Conservation (phyloP, 805 yeast genomes). For the Hanseniaspora nectarophila region DNA sequence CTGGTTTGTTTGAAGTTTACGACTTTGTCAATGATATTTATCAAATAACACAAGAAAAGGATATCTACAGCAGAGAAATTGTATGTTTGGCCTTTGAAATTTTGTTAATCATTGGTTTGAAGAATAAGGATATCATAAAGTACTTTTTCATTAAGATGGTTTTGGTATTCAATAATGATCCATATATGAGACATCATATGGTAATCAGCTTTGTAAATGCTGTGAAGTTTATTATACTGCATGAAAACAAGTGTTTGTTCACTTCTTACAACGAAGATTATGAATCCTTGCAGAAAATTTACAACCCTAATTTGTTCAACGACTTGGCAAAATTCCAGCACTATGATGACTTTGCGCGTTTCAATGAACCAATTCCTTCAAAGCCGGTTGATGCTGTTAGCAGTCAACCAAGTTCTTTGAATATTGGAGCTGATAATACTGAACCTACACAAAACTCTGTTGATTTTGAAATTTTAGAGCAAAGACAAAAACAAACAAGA, state of each 20-base stretch:
- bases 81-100: conserved; percentile 61
- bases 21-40: conserved; percentile 10
- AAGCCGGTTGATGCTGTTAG: conserved; percentile 1
- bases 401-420: not conserved
- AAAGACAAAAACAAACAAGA: conserved; percentile 18
- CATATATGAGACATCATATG: conserved; percentile 40
- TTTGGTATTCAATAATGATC: conserved; percentile 44
- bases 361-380: not conserved
- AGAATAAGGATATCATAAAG: conserved; percentile 45
- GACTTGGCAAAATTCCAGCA: conserved; percentile 3
- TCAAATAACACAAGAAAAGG: not conserved
- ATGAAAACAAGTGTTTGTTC: conserved; percentile 43
- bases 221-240: conserved; percentile 55
- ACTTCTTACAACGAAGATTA: conserved; percentile 52
- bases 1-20: conserved; percentile 3
- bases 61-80: conserved; percentile 27
- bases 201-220: conserved; percentile 38
- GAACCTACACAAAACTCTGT: not conserved
- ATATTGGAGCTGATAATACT: conserved; percentile 13
- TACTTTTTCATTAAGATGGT: conserved; percentile 43
- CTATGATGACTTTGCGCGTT: conserved; percentile 8
- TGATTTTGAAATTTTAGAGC: conserved; percentile 19
- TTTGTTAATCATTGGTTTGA: conserved; percentile 55
- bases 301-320: conserved; percentile 21
- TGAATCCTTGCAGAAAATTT: conserved; percentile 25